These are phyloP conservation scores for Debaryomyces subglobosus DNA, from an alignment of 1,139 yeast species.

Conservation along the genomic window DNA sequence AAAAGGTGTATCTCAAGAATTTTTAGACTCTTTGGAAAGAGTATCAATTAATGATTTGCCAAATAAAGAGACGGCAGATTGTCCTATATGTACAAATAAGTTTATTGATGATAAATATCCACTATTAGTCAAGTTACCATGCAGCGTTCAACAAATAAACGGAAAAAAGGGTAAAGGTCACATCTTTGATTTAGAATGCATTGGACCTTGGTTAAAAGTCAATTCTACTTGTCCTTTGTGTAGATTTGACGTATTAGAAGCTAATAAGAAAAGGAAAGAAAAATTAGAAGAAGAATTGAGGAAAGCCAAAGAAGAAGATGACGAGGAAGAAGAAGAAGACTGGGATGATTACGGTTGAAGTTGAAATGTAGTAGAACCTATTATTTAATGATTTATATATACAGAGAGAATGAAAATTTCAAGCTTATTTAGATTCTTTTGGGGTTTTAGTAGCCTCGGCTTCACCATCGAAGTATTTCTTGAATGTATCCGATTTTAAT, in stretches of 20 bases:
- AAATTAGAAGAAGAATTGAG: constrained; percentile 42
- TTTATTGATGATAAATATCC: constrained; percentile 79
- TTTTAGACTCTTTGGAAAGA: constrained; percentile 75
- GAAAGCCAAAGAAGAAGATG: constrained; percentile 57
- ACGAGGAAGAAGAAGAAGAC: constrained; percentile 68
- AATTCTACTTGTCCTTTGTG: constrained; percentile 90
- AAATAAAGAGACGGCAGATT: constrained; percentile 57
- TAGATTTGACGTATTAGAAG: constrained; percentile 64
- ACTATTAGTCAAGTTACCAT: constrained; percentile 77
- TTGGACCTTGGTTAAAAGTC: constrained; percentile 83
- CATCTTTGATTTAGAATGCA: constrained; percentile 84
- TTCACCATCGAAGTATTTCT: constrained; percentile 35
- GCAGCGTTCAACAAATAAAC: constrained; percentile 41
- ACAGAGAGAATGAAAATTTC: constrained; percentile 6
- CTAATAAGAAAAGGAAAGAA: constrained; percentile 44
- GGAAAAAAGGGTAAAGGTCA: constrained; percentile 47
- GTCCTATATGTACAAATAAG: constrained; percentile 83
- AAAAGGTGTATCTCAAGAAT: constrained; percentile 69
- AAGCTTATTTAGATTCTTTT: constrained; percentile 5
- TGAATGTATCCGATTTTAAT: constrained; percentile 58
- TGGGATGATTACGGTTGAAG: constrained; percentile 76
- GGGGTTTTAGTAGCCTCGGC: not conserved
- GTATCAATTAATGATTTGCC: constrained; percentile 55
- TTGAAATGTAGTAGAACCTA: constrained; percentile 2
- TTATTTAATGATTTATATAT: constrained; percentile 9